Percentiles rank a stretch among this genome's conserved stretches.
Conservation (phyloP, 2,329 filamentous ascomycete genomes). For the Blastomyces emzantsi region DNA sequence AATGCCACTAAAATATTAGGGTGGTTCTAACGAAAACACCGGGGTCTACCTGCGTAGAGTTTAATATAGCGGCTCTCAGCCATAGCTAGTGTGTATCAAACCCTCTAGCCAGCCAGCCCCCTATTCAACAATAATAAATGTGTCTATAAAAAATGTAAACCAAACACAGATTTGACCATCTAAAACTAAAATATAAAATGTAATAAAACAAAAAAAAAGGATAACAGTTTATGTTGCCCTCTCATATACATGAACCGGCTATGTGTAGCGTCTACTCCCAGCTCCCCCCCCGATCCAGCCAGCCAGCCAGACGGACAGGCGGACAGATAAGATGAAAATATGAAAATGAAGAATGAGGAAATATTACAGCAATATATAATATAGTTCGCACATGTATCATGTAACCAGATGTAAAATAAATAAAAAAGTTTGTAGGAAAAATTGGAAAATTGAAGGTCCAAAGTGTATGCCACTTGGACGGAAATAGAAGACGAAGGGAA, state of each 20-base stretch:
- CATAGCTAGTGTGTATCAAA: no score
- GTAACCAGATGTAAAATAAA: not conserved
- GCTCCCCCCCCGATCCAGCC: not conserved
- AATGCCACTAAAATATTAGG: no score
- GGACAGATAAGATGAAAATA: conserved; percentile 13
- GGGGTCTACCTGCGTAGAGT: no score
- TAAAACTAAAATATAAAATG: not conserved
- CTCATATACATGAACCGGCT: not conserved
- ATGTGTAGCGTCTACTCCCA: not conserved
- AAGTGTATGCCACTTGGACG: not conserved
- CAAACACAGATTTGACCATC: conserved; percentile 1
- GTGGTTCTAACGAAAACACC: no score
- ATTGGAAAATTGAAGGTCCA: not conserved
- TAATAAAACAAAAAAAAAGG: not conserved
- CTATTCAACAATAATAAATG: not conserved
- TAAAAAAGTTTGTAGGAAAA: not conserved
- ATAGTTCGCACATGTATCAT: not conserved
- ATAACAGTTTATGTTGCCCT: not conserved
- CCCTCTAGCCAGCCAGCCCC: not conserved
- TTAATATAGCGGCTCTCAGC: no score
- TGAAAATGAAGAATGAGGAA: conserved; percentile 10
- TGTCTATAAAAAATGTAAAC: not conserved
- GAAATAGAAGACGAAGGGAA: conserved; percentile 3
- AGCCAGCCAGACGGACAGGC: not conserved
- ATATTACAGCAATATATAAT: conserved; percentile 1